phyloP scores from a whole-genome alignment of 768 basidiomycete species.

The Boletus pseudo-olivaceus region DNA sequence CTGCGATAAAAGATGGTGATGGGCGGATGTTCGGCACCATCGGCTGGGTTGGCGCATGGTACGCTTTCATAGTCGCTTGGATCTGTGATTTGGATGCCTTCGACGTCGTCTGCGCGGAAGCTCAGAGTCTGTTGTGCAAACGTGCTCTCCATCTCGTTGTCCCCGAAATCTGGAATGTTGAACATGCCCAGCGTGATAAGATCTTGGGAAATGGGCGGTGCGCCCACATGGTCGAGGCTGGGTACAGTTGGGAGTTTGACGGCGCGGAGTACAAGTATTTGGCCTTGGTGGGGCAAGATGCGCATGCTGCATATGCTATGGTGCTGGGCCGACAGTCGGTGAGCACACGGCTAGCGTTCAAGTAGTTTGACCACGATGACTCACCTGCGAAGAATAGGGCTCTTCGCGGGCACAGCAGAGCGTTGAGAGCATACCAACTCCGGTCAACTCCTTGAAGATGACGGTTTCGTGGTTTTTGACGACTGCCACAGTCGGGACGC shows the following conservation, averaged over 20 bases:
- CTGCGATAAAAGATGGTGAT: slow-evolving; percentile 34
- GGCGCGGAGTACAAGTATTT: slow-evolving; percentile 50
- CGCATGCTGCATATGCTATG: slow-evolving; percentile 52
- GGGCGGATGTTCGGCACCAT: slow-evolving; percentile 29
- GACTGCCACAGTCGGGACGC: slow-evolving; percentile 40
- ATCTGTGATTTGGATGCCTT: slow-evolving; percentile 34
- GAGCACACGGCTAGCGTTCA: not conserved
- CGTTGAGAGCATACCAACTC: slow-evolving; percentile 32
- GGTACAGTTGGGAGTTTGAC: slow-evolving; percentile 22
- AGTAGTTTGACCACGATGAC: not conserved
- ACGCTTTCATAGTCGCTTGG: slow-evolving; percentile 23
- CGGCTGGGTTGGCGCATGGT: slow-evolving; percentile 11
- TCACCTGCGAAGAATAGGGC: slow-evolving; percentile 26
- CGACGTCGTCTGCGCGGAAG: slow-evolving; percentile 31
- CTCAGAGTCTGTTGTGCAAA: slow-evolving; percentile 28
- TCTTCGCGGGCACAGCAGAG: slow-evolving; percentile 39
- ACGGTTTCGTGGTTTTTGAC: slow-evolving; percentile 41
- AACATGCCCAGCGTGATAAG: slow-evolving; percentile 32
- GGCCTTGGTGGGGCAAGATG: slow-evolving; percentile 47
- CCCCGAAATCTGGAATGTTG: slow-evolving; percentile 28
- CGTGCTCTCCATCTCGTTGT: slow-evolving; percentile 25
- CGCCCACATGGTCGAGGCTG: not conserved
- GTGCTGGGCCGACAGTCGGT: slow-evolving; percentile 29
- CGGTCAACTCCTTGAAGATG: slow-evolving; percentile 40
- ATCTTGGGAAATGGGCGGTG: slow-evolving; percentile 23